Conservation (phyloP, 2,329 filamentous ascomycete species). For the Pseudogymnoascus sp. region DNA sequence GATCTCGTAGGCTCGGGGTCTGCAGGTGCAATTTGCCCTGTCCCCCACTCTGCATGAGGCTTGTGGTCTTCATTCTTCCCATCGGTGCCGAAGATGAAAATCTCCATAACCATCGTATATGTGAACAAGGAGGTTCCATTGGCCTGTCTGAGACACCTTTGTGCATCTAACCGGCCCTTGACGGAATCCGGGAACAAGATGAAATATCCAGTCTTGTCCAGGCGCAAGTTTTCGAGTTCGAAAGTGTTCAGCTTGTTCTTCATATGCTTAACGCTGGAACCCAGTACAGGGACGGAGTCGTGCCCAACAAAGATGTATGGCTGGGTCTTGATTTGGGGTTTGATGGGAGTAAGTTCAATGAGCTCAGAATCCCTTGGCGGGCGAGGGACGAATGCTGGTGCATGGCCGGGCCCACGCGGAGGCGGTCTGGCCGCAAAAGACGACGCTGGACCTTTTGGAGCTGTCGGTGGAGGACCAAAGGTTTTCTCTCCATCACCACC, state of each 20-base stretch:
- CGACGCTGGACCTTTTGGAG: conserved; percentile 67
- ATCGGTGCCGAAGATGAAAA: conserved; percentile 41
- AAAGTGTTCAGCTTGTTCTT: conserved; percentile 83
- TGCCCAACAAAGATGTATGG: conserved; percentile 91
- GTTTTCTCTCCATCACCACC: conserved; percentile 37
- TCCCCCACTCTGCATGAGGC: not conserved
- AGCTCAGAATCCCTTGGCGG: conserved; percentile 28
- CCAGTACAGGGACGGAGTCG: conserved; percentile 78
- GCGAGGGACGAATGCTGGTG: conserved; percentile 3
- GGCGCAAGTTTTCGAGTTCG: conserved; percentile 71
- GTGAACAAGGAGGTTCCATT: conserved; percentile 84
- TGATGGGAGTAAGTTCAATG: conserved; percentile 52
- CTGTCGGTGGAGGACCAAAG: conserved; percentile 68
- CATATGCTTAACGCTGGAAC: conserved; percentile 80
- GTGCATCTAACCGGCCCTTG: conserved; percentile 70
- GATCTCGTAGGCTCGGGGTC: not conserved
- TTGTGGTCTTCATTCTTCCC: conserved; percentile 12
- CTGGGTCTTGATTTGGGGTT: conserved; percentile 64
- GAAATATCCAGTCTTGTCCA: conserved; percentile 83
- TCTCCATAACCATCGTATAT: conserved; percentile 87
- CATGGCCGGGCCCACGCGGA: not conserved
- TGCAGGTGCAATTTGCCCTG: not conserved
- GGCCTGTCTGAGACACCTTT: conserved; percentile 70
- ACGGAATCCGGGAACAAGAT: conserved; percentile 79
- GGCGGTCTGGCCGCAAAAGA: conserved; percentile 41